Percentiles rank a stretch among this genome's conserved stretches.
Evolutionary conservation across 2,329 filamentous ascomycete genomes (phyloP).

Genomic region (Venturia aucupariae): DNA sequence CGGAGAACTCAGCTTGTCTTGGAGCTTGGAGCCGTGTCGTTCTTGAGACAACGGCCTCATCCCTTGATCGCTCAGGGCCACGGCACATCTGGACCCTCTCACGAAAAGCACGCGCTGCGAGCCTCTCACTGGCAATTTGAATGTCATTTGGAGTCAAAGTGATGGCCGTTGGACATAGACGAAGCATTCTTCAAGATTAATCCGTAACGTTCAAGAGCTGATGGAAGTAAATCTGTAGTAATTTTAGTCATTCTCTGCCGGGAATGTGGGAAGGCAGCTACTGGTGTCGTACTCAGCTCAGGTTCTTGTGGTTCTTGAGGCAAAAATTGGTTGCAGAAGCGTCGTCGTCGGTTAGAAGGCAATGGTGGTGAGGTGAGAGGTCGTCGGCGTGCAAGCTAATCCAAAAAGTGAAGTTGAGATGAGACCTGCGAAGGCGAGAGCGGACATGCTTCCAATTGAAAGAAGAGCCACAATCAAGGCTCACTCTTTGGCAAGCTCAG

Average conservation of each 20-base stretch:
- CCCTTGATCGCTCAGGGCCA: slow-evolving; percentile 6
- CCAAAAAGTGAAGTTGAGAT: not conserved
- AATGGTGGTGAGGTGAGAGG: not conserved
- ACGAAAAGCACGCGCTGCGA: not conserved
- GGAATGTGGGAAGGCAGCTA: not conserved
- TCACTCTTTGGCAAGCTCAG: not conserved
- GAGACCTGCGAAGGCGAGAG: not conserved
- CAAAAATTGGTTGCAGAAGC: not conserved
- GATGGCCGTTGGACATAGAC: slow-evolving; percentile 7
- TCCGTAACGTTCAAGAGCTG: not conserved
- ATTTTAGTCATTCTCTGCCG: not conserved
- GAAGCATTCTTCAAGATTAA: slow-evolving; percentile 7
- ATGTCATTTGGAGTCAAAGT: slow-evolving; percentile 6
- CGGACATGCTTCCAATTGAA: not conserved
- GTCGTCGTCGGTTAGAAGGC: not conserved
- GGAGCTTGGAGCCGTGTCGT: not conserved
- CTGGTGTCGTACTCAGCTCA: not conserved
- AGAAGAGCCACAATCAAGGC: not conserved
- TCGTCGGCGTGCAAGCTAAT: not conserved
- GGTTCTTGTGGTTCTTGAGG: not conserved
- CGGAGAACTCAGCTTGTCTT: not conserved
- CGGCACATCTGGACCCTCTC: not conserved
- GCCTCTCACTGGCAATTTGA: not conserved
- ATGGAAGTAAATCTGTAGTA: not conserved
- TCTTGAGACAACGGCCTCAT: not conserved